phyloP scores from a whole-genome alignment of 2,329 filamentous ascomycete species.

The Macroventuria anomochaeta region DNA sequence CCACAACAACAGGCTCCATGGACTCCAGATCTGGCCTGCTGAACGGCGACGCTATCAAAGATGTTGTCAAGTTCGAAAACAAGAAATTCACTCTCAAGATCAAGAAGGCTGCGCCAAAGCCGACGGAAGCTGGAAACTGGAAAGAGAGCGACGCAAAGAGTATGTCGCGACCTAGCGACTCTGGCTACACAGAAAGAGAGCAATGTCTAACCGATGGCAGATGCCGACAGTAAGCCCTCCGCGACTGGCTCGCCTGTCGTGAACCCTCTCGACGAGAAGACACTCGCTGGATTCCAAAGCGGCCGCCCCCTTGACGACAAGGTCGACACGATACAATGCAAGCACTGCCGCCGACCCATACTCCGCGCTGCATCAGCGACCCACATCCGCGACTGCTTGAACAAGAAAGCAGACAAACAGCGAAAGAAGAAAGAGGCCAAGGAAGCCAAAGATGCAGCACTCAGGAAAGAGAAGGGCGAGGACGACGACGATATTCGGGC shows the following conservation, averaged over 20 bases:
- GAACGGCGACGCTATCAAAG: slow-evolving; percentile 40
- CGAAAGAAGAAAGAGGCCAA: slow-evolving; percentile 70
- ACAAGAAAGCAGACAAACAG: slow-evolving; percentile 74
- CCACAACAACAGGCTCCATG: slow-evolving; percentile 35
- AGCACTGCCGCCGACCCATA: slow-evolving; percentile 91
- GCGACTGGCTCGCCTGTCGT: slow-evolving; percentile 48
- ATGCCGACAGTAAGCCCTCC: slow-evolving; percentile 37
- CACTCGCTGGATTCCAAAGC: slow-evolving; percentile 79
- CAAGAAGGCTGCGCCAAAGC: slow-evolving; percentile 68
- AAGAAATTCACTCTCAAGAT: slow-evolving; percentile 55
- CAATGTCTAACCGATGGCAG: slow-evolving; percentile 4
- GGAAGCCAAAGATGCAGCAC: slow-evolving; percentile 58
- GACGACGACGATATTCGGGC: slow-evolving; percentile 50
- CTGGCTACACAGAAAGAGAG: background rate
- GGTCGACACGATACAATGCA: slow-evolving; percentile 81
- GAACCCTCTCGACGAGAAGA: slow-evolving; percentile 73
- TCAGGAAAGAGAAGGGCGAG: slow-evolving; percentile 56
- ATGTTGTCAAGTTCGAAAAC: slow-evolving; percentile 48
- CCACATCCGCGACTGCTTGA: slow-evolving; percentile 84
- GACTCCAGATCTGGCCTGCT: slow-evolving; percentile 37
- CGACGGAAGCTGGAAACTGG: slow-evolving; percentile 74
- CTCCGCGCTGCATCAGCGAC: slow-evolving; percentile 75
- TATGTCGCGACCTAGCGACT: slow-evolving; percentile 43
- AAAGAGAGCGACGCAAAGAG: slow-evolving; percentile 69
- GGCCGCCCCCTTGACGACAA: slow-evolving; percentile 82